These are phyloP conservation scores for Leccinum pellstonianum DNA, from an alignment of 768 basidiomycete genomes.

Conservation along the genomic window DNA sequence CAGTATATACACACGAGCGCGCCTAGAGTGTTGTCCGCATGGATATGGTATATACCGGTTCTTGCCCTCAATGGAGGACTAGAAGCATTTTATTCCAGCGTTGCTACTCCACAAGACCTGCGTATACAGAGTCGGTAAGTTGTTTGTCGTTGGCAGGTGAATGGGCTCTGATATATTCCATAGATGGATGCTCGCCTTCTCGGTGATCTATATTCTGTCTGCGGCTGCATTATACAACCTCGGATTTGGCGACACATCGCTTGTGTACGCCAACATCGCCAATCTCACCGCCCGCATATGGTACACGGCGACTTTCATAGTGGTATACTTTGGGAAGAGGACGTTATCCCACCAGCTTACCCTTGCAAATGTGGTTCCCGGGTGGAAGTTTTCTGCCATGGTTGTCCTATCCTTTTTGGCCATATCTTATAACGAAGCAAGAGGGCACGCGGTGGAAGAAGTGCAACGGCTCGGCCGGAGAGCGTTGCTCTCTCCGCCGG, in stretches of 20 bases:
- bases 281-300: slow-evolving; percentile 62
- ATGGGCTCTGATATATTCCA: slow-evolving; percentile 3
- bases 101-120: slow-evolving; percentile 66
- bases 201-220: slow-evolving; percentile 59
- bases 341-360: slow-evolving; percentile 13
- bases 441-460: slow-evolving; percentile 15
- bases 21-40: slow-evolving; percentile 70
- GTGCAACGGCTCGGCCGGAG: slow-evolving; percentile 12
- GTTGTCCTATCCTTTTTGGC: slow-evolving; percentile 24
- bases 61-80: slow-evolving; percentile 88
- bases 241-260: slow-evolving; percentile 59
- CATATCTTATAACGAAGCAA: slow-evolving; percentile 22
- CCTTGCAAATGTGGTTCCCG: slow-evolving; percentile 19
- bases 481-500: slow-evolving; percentile 21
- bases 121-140: slow-evolving; percentile 62
- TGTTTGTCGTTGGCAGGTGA: not conserved
- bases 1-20: slow-evolving; percentile 78
- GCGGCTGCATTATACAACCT: slow-evolving; percentile 47
- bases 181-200: slow-evolving; percentile 80
- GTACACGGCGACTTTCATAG: slow-evolving; percentile 55
- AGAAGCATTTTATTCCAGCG: slow-evolving; percentile 87
- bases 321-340: slow-evolving; percentile 43
- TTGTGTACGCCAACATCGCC: slow-evolving; percentile 75
- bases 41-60: slow-evolving; percentile 87
- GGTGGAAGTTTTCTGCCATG: slow-evolving; percentile 27